Percentiles rank a stretch among this genome's conserved stretches.
Conservation (phyloP, 2,329 filamentous ascomycete genomes). For the Fusarium newnesense region DNA sequence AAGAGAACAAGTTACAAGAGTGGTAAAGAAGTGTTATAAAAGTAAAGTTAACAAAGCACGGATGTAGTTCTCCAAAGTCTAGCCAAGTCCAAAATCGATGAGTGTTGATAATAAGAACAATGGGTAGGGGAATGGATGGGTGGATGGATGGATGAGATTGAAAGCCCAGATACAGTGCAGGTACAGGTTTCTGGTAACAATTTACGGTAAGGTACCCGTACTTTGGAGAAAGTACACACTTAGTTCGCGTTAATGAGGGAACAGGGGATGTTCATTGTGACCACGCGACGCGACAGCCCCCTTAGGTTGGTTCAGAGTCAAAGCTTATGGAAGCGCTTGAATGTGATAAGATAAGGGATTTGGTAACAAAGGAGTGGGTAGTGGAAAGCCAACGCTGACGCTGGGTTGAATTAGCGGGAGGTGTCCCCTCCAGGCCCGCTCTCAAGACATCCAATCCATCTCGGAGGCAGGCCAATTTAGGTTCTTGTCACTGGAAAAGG, state of each 20-base stretch:
- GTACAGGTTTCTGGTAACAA: slow-evolving; percentile 24
- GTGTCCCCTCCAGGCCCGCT: slow-evolving; percentile 8
- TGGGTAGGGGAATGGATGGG: slow-evolving; percentile 12
- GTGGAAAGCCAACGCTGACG: not conserved
- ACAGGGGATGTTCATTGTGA: slow-evolving; percentile 15
- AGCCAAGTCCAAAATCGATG: not conserved
- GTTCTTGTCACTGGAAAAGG: slow-evolving; percentile 1
- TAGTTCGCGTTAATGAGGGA: slow-evolving; percentile 30
- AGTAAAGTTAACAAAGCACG: slow-evolving; percentile 1
- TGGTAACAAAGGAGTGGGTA: not conserved
- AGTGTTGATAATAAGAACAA: slow-evolving; percentile 21
- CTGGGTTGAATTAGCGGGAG: slow-evolving; percentile 3
- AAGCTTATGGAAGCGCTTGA: not conserved
- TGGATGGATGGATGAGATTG: slow-evolving; percentile 5
- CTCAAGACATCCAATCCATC: not conserved
- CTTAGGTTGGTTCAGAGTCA: not conserved
- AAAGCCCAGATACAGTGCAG: slow-evolving; percentile 25
- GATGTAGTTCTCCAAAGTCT: not conserved
- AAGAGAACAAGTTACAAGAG: slow-evolving; percentile 19
- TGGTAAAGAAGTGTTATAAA: not conserved
- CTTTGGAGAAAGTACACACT: slow-evolving; percentile 30
- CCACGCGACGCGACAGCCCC: slow-evolving; percentile 32
- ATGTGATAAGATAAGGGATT: slow-evolving; percentile 34
- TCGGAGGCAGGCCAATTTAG: not conserved
- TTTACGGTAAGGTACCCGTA: slow-evolving; percentile 13